These are phyloP conservation scores for Pulveroboletus frians DNA, from an alignment of 768 basidiomycete genomes.

Conservation along the genomic window DNA sequence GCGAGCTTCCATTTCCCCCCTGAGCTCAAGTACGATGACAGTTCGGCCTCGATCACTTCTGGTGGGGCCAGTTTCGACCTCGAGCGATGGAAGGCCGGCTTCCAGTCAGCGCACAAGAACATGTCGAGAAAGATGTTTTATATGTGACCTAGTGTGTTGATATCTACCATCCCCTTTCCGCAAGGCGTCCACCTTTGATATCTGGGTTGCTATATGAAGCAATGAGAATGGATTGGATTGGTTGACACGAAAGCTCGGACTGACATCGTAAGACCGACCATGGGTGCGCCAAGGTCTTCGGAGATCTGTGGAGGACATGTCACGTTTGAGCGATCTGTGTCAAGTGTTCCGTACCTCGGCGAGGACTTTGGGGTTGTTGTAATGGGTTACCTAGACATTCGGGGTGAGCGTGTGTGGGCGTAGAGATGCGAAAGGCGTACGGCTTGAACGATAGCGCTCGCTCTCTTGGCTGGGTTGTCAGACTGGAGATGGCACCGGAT, in stretches of 20 bases:
- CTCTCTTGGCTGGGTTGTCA: conserved; percentile 89
- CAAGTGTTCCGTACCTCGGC: conserved; percentile 57
- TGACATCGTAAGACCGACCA: conserved; percentile 90
- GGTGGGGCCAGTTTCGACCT: conserved; percentile 24
- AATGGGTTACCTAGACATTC: conserved; percentile 70
- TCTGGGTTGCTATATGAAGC: conserved; percentile 46
- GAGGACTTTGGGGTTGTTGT: conserved; percentile 88
- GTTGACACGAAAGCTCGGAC: conserved; percentile 24
- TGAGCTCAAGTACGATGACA: conserved; percentile 33
- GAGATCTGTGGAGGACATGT: conserved; percentile 47
- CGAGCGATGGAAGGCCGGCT: conserved; percentile 31
- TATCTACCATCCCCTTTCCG: conserved; percentile 61
- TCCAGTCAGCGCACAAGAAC: conserved; percentile 26
- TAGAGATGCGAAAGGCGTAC: conserved; percentile 38
- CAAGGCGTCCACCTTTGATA: conserved; percentile 66
- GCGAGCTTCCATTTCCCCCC: conserved; percentile 48
- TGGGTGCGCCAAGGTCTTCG: conserved; percentile 81
- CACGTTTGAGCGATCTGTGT: neutral
- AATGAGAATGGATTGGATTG: neutral
- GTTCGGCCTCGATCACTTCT: conserved; percentile 34
- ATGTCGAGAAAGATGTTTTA: conserved; percentile 31
- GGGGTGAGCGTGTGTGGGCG: conserved; percentile 2
- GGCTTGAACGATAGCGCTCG: conserved; percentile 93
- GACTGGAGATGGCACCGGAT: conserved; percentile 45
- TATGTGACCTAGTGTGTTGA: conserved; percentile 23